Base-by-base conservation (phyloP, 2,329 filamentous ascomycete species). In the Exophiala oligosperma region DNA sequence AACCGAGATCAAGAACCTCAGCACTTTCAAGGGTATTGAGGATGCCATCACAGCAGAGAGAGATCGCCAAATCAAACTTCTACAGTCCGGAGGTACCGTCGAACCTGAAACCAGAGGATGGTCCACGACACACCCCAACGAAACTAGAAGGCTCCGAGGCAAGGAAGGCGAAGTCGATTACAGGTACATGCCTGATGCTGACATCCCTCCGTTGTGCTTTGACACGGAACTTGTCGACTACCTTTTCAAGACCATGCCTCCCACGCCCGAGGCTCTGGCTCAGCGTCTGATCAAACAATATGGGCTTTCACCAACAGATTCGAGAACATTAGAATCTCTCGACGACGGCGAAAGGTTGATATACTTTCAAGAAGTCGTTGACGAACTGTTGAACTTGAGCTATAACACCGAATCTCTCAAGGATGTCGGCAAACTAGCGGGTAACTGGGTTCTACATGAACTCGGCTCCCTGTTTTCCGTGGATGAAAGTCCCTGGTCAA, bases 121-220 rank as follows among this genome's bases (percentile, higher is more conserved):
- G 92, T 89, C 91, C 1, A 82, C 96, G 24, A 92, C 92, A 2
- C 88, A 86, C 62, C 65, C 65, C 4, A 91, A 85, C 3, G 88
- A 92, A 71, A 97, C 94, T 2, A 86, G 85, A 58, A 83, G 88
- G 41, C 77, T 99, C 44, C 84, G 94, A 68, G 91, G 91, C 26
- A 99, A 99, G 73, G 94, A 97, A 73, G 94, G 94, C 49, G 93
- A 96, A 70, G 92, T 97, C 4, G 94, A 99, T 73, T 99, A 99
- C 73, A 83, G 94, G 43, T 99, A 99, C 71, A 97, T 99, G 93
- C 93, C 94, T 0, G 94, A 99, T 71, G 91, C 94, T 4, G 94
- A 99, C 70, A 80, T 99, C 12, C 82, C 84, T 0, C 91, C 94
- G 1, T 79, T 99, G 1, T 71, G 92, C 2, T 88, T 99, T 60